Percentiles rank a stretch among this genome's conserved stretches.
These are phyloP conservation scores for Didymella exigua DNA, from an alignment of 2,329 filamentous ascomycete species.

Conservation along the genomic window DNA sequence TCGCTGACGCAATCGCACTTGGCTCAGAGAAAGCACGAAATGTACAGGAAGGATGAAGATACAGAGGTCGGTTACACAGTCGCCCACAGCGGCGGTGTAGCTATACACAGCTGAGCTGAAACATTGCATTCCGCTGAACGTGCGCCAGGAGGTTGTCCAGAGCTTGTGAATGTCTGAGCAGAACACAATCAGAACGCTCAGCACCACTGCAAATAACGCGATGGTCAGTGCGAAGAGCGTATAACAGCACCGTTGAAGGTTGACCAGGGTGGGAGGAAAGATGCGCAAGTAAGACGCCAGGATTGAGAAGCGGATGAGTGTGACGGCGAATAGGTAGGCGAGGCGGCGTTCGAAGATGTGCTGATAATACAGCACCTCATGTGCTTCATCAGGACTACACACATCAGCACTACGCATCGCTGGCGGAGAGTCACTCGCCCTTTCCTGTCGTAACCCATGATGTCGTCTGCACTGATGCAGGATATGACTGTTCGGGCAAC, in stretches of 20 bases:
- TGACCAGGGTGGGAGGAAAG: constrained; percentile 33
- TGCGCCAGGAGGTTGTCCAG: constrained; percentile 28
- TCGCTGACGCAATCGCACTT: constrained; percentile 28
- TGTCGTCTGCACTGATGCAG: constrained; percentile 36
- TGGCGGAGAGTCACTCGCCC: constrained; percentile 19
- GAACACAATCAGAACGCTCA: constrained; percentile 29
- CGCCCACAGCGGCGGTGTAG: constrained; percentile 37
- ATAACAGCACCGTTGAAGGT: constrained; percentile 26
- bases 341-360: constrained; percentile 41
- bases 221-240: constrained; percentile 26
- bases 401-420: not conserved
- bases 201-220: constrained; percentile 28
- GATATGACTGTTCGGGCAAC: constrained; percentile 33
- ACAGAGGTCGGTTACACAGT: constrained; percentile 32
- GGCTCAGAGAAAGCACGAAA: constrained; percentile 33
- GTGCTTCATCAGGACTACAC: constrained; percentile 24
- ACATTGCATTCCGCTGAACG: constrained; percentile 30
- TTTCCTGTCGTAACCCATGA: constrained; percentile 30
- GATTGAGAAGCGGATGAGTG: constrained; percentile 43
- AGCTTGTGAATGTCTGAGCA: constrained; percentile 33
- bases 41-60: constrained; percentile 36
- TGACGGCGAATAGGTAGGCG: constrained; percentile 44
- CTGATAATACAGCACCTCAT: constrained; percentile 34
- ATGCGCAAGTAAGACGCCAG: constrained; percentile 46
- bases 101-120: constrained; percentile 35